A percentile compares a stretch with the other conserved stretches of the same genome.
Evolutionary conservation across 2,329 filamentous ascomycete genomes (phyloP).

Genomic region (Botrytis deweyae): DNA sequence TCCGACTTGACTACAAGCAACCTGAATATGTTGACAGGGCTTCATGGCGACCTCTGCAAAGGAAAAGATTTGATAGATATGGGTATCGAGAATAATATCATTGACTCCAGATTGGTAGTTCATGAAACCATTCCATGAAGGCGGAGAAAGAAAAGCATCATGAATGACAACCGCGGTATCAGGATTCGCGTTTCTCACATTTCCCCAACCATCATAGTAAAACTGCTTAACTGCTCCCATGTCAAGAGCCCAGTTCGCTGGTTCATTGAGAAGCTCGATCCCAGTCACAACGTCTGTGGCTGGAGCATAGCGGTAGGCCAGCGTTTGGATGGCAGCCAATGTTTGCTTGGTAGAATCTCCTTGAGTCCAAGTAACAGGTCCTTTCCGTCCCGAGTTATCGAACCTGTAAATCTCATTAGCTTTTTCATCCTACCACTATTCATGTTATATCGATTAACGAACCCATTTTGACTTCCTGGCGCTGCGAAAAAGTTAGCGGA

Average conservation of each 20-base stretch:
- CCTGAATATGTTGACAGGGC: conserved; percentile 43
- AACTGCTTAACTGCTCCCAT: conserved; percentile 41
- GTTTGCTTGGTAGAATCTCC: conserved; percentile 44
- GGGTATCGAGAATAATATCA: conserved; percentile 45
- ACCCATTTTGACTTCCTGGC: conserved; percentile 61
- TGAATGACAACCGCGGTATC: conserved; percentile 55
- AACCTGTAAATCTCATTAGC: conserved; percentile 41
- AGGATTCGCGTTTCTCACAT: conserved; percentile 46
- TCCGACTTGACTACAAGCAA: conserved; percentile 43
- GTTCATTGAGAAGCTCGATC: conserved; percentile 47
- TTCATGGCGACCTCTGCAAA: conserved; percentile 40
- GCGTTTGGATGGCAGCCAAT: conserved; percentile 41
- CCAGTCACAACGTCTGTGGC: conserved; percentile 46
- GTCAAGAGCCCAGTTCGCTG: conserved; percentile 41
- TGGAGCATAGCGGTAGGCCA: conserved; percentile 43
- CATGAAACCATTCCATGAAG: conserved; percentile 62
- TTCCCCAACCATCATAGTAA: conserved; percentile 53
- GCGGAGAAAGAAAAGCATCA: conserved; percentile 55
- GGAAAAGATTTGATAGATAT: conserved; percentile 47
- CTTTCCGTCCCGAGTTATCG: conserved; percentile 60
- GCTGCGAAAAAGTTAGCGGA: conserved; percentile 41
- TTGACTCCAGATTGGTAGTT: conserved; percentile 42
- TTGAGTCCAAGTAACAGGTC: conserved; percentile 47
- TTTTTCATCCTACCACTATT: background rate
- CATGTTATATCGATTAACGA: background rate